Conservation (phyloP, 108 stramenopile genomes). For the Skeletonema marinoi region DNA sequence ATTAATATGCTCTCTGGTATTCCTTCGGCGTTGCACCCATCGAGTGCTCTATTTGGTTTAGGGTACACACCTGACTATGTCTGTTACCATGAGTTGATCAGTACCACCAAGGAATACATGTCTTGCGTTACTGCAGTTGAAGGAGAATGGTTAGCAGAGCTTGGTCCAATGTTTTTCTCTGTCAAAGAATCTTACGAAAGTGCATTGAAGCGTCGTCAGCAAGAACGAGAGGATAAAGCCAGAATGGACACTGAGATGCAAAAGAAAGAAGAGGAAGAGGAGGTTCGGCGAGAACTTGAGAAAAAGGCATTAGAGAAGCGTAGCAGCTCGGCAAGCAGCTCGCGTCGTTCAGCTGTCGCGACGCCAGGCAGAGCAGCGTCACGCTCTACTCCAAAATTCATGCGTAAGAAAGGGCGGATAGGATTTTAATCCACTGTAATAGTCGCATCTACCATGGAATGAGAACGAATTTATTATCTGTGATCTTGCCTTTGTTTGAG, state of each 20-base stretch:
- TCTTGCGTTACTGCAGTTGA: conserved; percentile 98
- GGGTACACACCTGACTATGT: conserved; percentile 99
- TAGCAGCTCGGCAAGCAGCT: conserved; percentile 17
- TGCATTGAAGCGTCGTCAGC: conserved; percentile 67
- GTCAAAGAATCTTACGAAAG: conserved; percentile 90
- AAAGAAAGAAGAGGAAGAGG: conserved; percentile 56
- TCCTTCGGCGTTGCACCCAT: conserved; percentile 89
- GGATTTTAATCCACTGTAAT: conserved; percentile 41
- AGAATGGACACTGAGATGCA: conserved; percentile 73
- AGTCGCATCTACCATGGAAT: no score
- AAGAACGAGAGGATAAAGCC: conserved; percentile 60
- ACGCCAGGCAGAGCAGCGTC: conserved; percentile 61
- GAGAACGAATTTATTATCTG: no score
- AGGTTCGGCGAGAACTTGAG: conserved; percentile 36
- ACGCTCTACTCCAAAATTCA: conserved; percentile 68
- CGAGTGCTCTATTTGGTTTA: conserved; percentile 91
- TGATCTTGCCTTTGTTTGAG: no score
- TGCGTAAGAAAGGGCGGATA: conserved; percentile 70
- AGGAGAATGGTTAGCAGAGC: conserved; percentile 98
- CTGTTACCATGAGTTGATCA: conserved; percentile 97
- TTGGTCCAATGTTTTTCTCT: conserved; percentile 98
- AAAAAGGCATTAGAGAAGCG: conserved; percentile 30
- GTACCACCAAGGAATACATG: conserved; percentile 98
- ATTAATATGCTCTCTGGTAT: conserved; percentile 98
- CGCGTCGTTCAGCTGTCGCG: conserved; percentile 53